Base-by-base conservation (phyloP, 2,329 filamentous ascomycete genomes). In the Ceratocystis diversiconidia region DNA sequence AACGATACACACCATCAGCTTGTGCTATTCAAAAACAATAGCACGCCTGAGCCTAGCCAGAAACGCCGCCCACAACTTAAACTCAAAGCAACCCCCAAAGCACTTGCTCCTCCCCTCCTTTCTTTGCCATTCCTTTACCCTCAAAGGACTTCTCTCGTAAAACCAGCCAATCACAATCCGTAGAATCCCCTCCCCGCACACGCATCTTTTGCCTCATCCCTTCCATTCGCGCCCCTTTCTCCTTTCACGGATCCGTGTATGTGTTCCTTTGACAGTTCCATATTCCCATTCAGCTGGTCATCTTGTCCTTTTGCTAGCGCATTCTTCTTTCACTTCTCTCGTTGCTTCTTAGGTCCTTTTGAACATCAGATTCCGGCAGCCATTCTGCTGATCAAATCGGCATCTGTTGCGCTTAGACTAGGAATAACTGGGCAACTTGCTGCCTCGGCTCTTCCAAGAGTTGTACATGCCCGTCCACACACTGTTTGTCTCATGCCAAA, bases 121-220 rank as follows among this genome's bases (percentile, higher is more conserved):
- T 12, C 12, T 30, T 6, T n/a, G 25, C 3, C 10, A 8, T 57
- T 15, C 25, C 52, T 57, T 32, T 57, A 15, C 25, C 52, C 52
- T 57, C 32, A 30, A n/a, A 57, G 28, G 4, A 36, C 32, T 36
- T 36, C 7, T 50, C 25, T 62, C 61, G 61, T 62, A 62, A 48
- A 62, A 30, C 61, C 61, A 62, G 22, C 61, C 61, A 62, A 62
- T 44, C 43, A 50, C 41, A 62, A 7, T 2, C 25, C 15, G 32
- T 17, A 22, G 22, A n/a, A 32, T 17, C 25, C 15, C 52, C 17
- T 17, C 25, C 52, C 52, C 17, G 28, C 52, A 10, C 8, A 57
- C 32, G 50, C 17, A 28, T 28, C 19, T 28, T 48, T 22, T 22
- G 28, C 28, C 15, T 32, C 12, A 30, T 25, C 19, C 19, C 25